Evolutionary conservation across 768 basidiomycete species (phyloP), one percentile per base, ranked within the genome.

Genomic region (Lentinula boryana): DNA sequence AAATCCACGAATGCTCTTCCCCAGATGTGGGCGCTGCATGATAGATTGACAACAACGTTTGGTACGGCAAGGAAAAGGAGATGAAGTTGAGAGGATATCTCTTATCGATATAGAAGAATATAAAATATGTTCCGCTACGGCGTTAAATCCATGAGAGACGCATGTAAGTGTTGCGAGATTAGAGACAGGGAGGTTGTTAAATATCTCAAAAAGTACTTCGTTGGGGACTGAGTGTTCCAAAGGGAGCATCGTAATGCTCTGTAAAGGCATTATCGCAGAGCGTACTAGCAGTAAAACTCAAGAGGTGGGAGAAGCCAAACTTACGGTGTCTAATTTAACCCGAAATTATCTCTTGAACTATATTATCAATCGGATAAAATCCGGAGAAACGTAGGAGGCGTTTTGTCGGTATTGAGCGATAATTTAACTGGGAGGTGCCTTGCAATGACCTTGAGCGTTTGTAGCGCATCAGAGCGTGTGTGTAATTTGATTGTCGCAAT

Each of bases 91-190:
- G 55, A 86, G 68, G 31, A 67, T 60, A 64, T 87, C 86, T 57
- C 69, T 71, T 63, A 88, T 76, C 62, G 65, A 64, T 62, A 86
- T 74, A 56, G 77, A 76, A 10, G 84, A 70, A 68, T 87, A 87
- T 38, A 88, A 80, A 21, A 83, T 67, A 60, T 81, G 81, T 68
- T 86, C 85, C 2, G 84, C 84, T 40, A 86, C 79, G 36, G 75
- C 80, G 67, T 75, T 77, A 68, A 78, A 79, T 10, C 71, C 71
- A 50, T 68, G 75, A n/a, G 80, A 84, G 57, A 82, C 79, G 60
- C 75, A 70, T 27, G 81, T 65, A 60, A 80, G 65, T 56, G 69
- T 63, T 41, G 75, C 70, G 60, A 86, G 79, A 6, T 69, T 68
- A 32, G 70, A 43, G 12, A 75, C 67, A 21, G 75, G 56, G 16